Base-by-base conservation (phyloP, 805 yeast genomes). In the Starmerella apis region DNA sequence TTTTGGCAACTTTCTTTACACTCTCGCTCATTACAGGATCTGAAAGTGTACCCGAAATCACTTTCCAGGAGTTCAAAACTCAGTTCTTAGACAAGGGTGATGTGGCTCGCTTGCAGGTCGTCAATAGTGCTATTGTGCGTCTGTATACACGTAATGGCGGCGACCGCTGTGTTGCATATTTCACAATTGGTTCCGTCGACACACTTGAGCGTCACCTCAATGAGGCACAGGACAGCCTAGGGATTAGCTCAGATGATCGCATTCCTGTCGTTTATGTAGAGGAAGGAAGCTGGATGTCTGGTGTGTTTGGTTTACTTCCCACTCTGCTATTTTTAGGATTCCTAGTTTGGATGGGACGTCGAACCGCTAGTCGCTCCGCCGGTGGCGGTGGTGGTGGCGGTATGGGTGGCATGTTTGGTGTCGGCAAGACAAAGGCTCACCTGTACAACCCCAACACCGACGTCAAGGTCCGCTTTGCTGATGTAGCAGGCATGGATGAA, bases 401-500 rank as follows among this genome's bases (percentile, higher is more conserved):
- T 22, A 67, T 75, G 48, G 79, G 81, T 18, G 86, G 87, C 19
- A 72, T 83, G 47, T 83, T 86, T 63, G 80, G 82, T 49, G 79
- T 82, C 44, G 87, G 90, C 25, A 83, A 84, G 37, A 52, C 54
- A 30, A 54, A 64, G 57, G 92, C 92, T 33, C 84, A 83, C 65
- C 70, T 79, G 52, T 86, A 83, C 70, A 84, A 86, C 66, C 85
- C 83, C 59, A 90, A 83, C 59, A 80, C 83, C 4, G 87, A 84
- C 55, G 83, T 87, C 53, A 83, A 83, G 61, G 79, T 85, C 45
- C 80, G 78, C 56, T 87, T 88, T 64, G 80, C 78, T 55, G 95
- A 88, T 63, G 96, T 87, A 48, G 96, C 96, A 1, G 96, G 96
- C 23, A 83, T 90, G 72, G 86, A 85, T 59, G 96, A 87, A 66